These are phyloP conservation scores for Cinnamomum micranthum DNA, from an alignment of 164 flowering plant genomes.

Conservation along the genomic window DNA sequence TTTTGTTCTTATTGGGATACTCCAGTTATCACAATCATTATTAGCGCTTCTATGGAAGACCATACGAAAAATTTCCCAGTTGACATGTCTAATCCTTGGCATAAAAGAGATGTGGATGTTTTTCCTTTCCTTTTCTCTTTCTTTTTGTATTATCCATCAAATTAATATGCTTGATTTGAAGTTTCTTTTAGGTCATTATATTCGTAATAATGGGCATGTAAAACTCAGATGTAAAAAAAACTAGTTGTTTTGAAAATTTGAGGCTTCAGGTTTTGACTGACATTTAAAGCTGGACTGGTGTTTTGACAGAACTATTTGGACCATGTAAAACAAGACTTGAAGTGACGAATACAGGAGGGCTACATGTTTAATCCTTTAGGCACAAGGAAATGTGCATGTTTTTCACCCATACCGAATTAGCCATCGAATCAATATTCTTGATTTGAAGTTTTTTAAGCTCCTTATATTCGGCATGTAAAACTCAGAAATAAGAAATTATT, in stretches of 20 bases:
- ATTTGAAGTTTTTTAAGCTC: not conserved
- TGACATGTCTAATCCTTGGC: no score
- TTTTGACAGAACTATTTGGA: slow-evolving; percentile 56
- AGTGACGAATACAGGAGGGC: not conserved
- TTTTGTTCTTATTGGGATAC: no score
- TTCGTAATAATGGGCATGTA: not conserved
- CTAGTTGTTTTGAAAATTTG: not conserved
- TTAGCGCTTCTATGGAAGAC: no score
- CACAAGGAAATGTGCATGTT: no score
- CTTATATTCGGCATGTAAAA: not conserved
- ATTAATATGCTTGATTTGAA: no score
- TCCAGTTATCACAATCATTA: no score
- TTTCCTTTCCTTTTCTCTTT: no score
- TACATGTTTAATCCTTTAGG: no score
- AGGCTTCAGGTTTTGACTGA: not conserved
- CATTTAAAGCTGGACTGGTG: not conserved
- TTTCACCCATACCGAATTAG: no score
- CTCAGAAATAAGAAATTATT: not conserved
- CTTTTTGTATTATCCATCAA: no score
- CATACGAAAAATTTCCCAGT: no score
- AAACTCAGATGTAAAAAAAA: not conserved
- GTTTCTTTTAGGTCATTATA: not conserved
- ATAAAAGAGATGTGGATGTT: no score
- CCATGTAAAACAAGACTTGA: slow-evolving; percentile 28
- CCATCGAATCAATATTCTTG: not conserved